Percentiles rank a stretch among this genome's conserved stretches.
Evolutionary conservation across 257 asterid genomes (phyloP).

Genomic region (Pogostemon cablin): DNA sequence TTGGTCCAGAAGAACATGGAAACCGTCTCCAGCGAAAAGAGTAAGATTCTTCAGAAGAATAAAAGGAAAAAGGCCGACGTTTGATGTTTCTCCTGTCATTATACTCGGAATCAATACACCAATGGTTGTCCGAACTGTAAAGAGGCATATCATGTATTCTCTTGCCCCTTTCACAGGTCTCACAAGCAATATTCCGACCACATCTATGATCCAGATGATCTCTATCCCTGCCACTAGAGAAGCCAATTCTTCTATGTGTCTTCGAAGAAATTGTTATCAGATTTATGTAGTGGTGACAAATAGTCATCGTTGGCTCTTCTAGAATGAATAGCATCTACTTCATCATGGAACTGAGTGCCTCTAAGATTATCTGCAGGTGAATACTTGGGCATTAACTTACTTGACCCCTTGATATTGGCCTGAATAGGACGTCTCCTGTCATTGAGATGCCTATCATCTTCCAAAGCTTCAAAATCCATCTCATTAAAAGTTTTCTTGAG

Average conservation of each 20-base stretch:
- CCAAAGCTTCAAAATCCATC: constrained; percentile 32
- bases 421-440: constrained; percentile 37
- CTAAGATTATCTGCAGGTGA: constrained; percentile 31
- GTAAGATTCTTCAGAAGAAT: constrained; percentile 32
- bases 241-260: constrained; percentile 39
- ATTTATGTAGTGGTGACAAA: constrained; percentile 34
- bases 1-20: constrained; percentile 30
- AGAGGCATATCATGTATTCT: constrained; percentile 35
- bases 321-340: constrained; percentile 33
- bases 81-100: constrained; percentile 36
- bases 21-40: constrained; percentile 30
- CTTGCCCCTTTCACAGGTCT: constrained; percentile 37
- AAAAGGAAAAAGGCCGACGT: constrained; percentile 31
- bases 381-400: constrained; percentile 34
- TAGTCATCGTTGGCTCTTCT: constrained; percentile 34
- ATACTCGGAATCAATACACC: constrained; percentile 34
- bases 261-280: constrained; percentile 27
- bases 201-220: constrained; percentile 30
- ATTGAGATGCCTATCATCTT: constrained; percentile 34
- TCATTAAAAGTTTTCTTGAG: constrained; percentile 31
- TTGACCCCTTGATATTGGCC: constrained; percentile 30
- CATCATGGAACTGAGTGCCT: constrained; percentile 32
- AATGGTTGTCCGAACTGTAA: constrained; percentile 28
- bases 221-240: constrained; percentile 31
- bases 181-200: constrained; percentile 36